Conservation (phyloP, 2,329 filamentous ascomycete species). For the Hypoxylon sp. region DNA sequence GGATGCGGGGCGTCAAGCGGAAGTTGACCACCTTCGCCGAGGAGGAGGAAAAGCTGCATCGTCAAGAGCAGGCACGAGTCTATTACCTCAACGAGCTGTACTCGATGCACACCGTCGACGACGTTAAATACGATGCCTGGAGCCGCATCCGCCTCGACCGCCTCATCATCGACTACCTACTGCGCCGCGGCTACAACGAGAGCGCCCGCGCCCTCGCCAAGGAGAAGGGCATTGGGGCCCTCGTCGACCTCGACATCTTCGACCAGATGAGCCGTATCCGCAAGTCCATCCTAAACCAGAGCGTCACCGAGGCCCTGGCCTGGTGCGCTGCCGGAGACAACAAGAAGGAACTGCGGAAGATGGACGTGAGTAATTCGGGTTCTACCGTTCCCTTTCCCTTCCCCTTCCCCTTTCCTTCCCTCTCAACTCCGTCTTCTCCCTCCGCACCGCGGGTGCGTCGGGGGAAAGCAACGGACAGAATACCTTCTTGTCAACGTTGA, state of each 20-base stretch:
- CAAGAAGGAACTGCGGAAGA: constrained; percentile 89
- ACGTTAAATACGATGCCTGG: constrained; percentile 95
- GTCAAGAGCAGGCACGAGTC: constrained; percentile 78
- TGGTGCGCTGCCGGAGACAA: constrained; percentile 86
- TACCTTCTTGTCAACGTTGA: too few relatives aligned
- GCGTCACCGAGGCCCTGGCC: constrained; percentile 78
- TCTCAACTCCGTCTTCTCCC: too few relatives aligned
- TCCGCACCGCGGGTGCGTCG: too few relatives aligned
- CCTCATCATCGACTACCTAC: constrained; percentile 88
- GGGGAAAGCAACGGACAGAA: too few relatives aligned
- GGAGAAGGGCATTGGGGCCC: constrained; percentile 77
- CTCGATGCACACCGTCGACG: constrained; percentile 79
- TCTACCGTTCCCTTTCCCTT: neutral
- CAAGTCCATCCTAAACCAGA: constrained; percentile 72
- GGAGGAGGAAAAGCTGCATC: constrained; percentile 80
- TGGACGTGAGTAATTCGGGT: constrained; percentile 71
- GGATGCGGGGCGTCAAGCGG: constrained; percentile 86
- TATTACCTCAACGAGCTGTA: constrained; percentile 84
- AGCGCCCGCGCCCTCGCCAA: constrained; percentile 78
- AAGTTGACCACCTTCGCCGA: constrained; percentile 81
- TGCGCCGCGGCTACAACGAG: constrained; percentile 81
- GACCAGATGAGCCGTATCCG: constrained; percentile 81
- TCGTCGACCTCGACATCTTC: constrained; percentile 92
- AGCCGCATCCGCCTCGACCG: constrained; percentile 81
- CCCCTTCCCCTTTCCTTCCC: neutral